phyloP scores from a whole-genome alignment of 768 basidiomycete genomes.

The Amanita polypyramis region DNA sequence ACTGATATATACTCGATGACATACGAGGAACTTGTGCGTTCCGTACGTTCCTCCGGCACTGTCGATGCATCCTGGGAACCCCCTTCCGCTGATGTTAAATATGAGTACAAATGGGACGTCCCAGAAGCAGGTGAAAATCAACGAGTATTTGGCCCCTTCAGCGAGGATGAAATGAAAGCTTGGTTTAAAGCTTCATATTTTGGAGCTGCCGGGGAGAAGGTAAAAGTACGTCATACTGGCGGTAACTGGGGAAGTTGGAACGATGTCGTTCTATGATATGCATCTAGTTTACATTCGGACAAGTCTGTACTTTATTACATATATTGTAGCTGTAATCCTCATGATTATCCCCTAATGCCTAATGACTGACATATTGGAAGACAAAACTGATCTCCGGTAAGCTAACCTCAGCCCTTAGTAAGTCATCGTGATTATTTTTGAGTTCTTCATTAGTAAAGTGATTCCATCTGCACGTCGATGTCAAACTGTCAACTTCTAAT shows the following conservation, averaged over 20 bases:
- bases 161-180: slow-evolving; percentile 65
- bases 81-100: slow-evolving; percentile 64
- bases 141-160: slow-evolving; percentile 70
- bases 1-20: slow-evolving; percentile 79
- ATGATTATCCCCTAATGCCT: slow-evolving; percentile 24
- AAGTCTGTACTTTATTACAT: slow-evolving; percentile 10
- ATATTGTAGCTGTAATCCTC: slow-evolving; percentile 11
- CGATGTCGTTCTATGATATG: slow-evolving; percentile 41
- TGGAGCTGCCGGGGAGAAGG: slow-evolving; percentile 66
- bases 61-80: slow-evolving; percentile 66
- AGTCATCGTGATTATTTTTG: slow-evolving; percentile 88
- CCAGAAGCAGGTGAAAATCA: slow-evolving; percentile 34
- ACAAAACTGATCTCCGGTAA: slow-evolving; percentile 83
- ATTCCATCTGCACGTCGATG: slow-evolving; percentile 68
- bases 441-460: slow-evolving; percentile 89
- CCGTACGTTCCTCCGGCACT: slow-evolving; percentile 59
- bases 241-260: slow-evolving; percentile 73
- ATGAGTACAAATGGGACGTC: slow-evolving; percentile 75
- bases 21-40: slow-evolving; percentile 76
- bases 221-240: slow-evolving; percentile 56
- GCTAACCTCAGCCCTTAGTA: slow-evolving; percentile 84
- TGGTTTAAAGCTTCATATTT: slow-evolving; percentile 83
- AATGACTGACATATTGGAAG: slow-evolving; percentile 90
- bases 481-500: not conserved
- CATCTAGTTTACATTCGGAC: slow-evolving; percentile 8